Evolutionary conservation across 495 filamentous ascomycete genomes (phyloP), one percentile per base, ranked within the genome.

Genomic region (Hyaloscypha bicolor): DNA sequence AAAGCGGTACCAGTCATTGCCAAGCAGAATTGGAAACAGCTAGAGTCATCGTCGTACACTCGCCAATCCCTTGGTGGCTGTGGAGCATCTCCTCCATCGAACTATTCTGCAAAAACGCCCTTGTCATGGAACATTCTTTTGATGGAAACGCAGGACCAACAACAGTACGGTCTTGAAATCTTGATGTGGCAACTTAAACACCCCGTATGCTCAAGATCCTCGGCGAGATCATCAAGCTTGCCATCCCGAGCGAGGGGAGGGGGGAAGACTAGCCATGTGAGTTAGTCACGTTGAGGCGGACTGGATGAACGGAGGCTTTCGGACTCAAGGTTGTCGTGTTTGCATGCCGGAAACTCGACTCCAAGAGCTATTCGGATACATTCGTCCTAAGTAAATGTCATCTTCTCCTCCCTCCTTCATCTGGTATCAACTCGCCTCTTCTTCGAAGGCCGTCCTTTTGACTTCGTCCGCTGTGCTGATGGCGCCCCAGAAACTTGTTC

Each of bases 391-490:
- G 53, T 1, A 30, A 56, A 51, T 2, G 37, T 29, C 6, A 25
- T 48, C 48, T 48, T n/a, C 37, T 48, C 12, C 37, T 48, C 12
- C 59, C 31, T 6, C 9, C 42, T 48, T 48, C 42, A 48, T 11
- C 9, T 4, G 35, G 6, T 25, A 48, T 52, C 29, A 42, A 63
- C 6, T 35, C 65, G 42, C 25, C 51, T 58, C 48, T 67, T 67
- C 35, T 67, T 67, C 5, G 45, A 35, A 9, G 57, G 65, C 52
- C 65, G 61, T 42, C 21, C 57, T 33, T 56, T 39, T 1, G 62
- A 39, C 31, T 29, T 55, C 32, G 19, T 16, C 32, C 45, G 19
- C 11, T 21, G 30, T 9, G 29, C 16, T 9, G 62, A 57, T 1
- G 37, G 9, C 19, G 9, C n/a, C 9, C 37, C 19, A 5, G 51